A percentile compares a stretch with the other conserved stretches of the same genome.
These are phyloP conservation scores for Salvia sclarea DNA, from an alignment of 305 asterid genomes.

Conservation along the genomic window DNA sequence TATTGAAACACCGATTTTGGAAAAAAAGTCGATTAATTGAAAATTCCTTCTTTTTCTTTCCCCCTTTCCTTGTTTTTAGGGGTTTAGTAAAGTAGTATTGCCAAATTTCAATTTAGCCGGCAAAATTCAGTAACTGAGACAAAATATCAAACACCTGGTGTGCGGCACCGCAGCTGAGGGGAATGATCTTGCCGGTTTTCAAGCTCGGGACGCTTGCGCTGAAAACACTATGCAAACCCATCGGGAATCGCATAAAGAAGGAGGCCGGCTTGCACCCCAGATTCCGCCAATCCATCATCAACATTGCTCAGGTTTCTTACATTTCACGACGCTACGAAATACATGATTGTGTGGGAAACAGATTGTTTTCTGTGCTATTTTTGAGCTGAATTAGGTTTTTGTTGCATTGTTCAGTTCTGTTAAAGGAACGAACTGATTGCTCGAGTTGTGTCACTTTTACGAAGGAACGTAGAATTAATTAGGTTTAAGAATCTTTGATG, in stretches of 20 bases:
- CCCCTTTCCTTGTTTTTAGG: not conserved
- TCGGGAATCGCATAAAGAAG: slow-evolving; percentile 75
- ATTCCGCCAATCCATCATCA: slow-evolving; percentile 66
- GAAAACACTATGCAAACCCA: slow-evolving; percentile 74
- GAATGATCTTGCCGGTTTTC: slow-evolving; percentile 67
- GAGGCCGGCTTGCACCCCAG: slow-evolving; percentile 69
- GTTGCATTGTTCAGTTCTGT: not conserved
- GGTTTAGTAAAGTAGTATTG: not conserved
- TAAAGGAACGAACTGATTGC: not conserved
- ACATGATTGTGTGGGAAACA: not conserved
- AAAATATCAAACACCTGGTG: slow-evolving; percentile 29
- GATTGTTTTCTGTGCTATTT: not conserved
- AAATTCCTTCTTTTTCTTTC: not conserved
- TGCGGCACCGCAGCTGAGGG: slow-evolving; percentile 2
- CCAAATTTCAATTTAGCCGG: not conserved
- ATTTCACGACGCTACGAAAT: not conserved
- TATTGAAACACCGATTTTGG: not conserved
- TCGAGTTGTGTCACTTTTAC: not conserved
- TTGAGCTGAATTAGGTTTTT: not conserved
- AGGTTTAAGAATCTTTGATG: not conserved
- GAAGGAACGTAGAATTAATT: not conserved
- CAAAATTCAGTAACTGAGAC: not conserved
- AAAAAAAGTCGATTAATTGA: not conserved
- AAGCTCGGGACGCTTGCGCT: slow-evolving; percentile 84
- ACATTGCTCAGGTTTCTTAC: slow-evolving; percentile 75